phyloP scores from a whole-genome alignment of 169 alveolate genomes.

The Cryptosporidium viatorum region DNA sequence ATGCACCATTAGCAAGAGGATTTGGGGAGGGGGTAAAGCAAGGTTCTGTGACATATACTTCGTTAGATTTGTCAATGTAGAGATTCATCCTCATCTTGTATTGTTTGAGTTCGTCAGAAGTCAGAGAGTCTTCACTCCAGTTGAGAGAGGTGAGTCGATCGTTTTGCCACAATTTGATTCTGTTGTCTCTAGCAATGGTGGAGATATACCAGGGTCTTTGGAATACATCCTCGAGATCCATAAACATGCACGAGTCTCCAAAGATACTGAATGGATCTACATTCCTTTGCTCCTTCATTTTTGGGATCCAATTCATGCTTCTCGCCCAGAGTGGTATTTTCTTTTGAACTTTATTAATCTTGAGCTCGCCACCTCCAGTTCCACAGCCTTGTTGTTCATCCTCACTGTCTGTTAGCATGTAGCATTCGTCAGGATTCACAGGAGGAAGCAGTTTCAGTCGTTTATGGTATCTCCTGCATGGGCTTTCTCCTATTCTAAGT shows the following conservation, averaged over 20 bases:
- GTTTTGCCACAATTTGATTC: slow-evolving; percentile 68
- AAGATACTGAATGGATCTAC: slow-evolving; percentile 71
- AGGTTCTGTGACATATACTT: slow-evolving; percentile 69
- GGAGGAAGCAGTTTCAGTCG: slow-evolving; percentile 63
- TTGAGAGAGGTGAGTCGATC: slow-evolving; percentile 58
- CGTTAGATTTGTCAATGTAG: slow-evolving; percentile 60
- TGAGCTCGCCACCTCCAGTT: not conserved
- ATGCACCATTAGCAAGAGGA: slow-evolving; percentile 64
- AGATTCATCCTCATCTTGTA: slow-evolving; percentile 49
- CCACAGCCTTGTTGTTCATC: slow-evolving; percentile 22
- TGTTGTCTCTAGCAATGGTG: slow-evolving; percentile 60
- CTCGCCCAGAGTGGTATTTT: slow-evolving; percentile 73
- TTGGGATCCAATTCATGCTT: slow-evolving; percentile 73
- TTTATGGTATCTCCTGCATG: slow-evolving; percentile 68
- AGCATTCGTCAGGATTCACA: slow-evolving; percentile 47
- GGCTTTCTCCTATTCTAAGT: slow-evolving; percentile 55
- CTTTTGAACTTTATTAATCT: slow-evolving; percentile 18
- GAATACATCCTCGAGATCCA: slow-evolving; percentile 72
- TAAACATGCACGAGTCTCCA: slow-evolving; percentile 74
- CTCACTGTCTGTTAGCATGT: slow-evolving; percentile 60
- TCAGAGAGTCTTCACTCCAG: slow-evolving; percentile 74
- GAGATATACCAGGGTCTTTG: slow-evolving; percentile 72
- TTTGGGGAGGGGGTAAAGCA: slow-evolving; percentile 74
- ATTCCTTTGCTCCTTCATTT: slow-evolving; percentile 58
- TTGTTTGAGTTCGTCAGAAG: slow-evolving; percentile 60